These are phyloP conservation scores for Monosporascus sp. DNA, from an alignment of 2,329 filamentous ascomycete genomes.

Conservation along the genomic window DNA sequence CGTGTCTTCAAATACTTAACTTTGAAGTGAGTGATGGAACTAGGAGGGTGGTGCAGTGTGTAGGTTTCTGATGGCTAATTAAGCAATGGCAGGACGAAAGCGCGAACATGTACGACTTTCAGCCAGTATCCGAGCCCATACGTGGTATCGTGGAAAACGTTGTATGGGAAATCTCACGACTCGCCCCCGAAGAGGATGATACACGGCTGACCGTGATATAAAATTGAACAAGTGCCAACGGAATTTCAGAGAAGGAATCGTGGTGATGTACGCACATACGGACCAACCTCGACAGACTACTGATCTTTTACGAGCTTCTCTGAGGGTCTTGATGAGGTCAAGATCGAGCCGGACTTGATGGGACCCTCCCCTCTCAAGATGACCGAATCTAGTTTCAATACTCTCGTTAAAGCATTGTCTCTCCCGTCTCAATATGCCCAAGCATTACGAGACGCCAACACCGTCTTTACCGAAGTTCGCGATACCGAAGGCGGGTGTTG, in stretches of 20 bases:
- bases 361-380: not conserved
- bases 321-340: not conserved
- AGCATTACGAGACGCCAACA: not conserved
- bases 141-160: not conserved
- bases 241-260: not conserved
- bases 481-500: not conserved
- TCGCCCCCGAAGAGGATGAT: not conserved
- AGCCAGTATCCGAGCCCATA: not conserved
- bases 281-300: not conserved
- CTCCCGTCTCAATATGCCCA: not conserved
- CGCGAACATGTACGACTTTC: not conserved
- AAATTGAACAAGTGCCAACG: not conserved
- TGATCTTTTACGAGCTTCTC: not conserved
- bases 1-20: not conserved
- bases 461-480: not conserved
- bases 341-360: not conserved
- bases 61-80: not conserved
- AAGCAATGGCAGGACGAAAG: not conserved
- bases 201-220: not conserved
- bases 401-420: not conserved
- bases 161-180: not conserved
- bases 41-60: not conserved
- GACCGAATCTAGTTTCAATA: not conserved
- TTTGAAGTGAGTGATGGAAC: not conserved
- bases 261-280: not conserved